phyloP scores from a whole-genome alignment of 176 grass and related monocot species.

The Echinochloa phyllopogon region DNA sequence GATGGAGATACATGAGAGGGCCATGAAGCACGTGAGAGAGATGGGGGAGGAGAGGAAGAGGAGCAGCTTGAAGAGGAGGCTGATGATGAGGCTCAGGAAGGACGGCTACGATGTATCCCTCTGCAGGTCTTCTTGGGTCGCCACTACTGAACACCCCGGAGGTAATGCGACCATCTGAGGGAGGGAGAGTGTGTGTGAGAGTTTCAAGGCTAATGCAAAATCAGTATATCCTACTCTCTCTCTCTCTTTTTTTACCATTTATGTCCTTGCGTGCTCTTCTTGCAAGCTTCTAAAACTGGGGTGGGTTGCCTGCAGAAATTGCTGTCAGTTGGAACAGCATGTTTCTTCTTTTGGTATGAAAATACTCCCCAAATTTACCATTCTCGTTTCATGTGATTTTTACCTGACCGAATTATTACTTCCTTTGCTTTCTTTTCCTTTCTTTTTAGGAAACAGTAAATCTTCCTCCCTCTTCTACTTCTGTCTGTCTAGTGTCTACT shows the following conservation, averaged over 20 bases:
- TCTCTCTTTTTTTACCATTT: slow-evolving; percentile 40
- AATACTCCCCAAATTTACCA: slow-evolving; percentile 39
- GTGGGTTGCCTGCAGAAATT: slow-evolving; percentile 28
- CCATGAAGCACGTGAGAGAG: slow-evolving; percentile 53
- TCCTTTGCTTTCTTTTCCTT: neutral
- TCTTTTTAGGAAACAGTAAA: neutral
- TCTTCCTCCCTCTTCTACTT: neutral
- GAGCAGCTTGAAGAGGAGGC: slow-evolving; percentile 60
- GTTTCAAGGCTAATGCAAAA: neutral
- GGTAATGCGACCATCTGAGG: slow-evolving; percentile 41
- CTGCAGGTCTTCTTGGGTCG: slow-evolving; percentile 68
- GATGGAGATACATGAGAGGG: slow-evolving; percentile 54
- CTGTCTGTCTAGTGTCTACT: neutral
- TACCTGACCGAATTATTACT: neutral
- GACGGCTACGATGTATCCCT: slow-evolving; percentile 74
- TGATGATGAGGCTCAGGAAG: slow-evolving; percentile 69
- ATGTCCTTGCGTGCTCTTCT: slow-evolving; percentile 10
- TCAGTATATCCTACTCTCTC: neutral
- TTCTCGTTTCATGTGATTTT: slow-evolving; percentile 21
- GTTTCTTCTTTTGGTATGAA: slow-evolving; percentile 52
- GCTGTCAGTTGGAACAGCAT: slow-evolving; percentile 11
- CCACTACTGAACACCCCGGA: slow-evolving; percentile 65
- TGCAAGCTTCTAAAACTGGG: slow-evolving; percentile 30
- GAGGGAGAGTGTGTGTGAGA: neutral
- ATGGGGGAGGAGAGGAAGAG: slow-evolving; percentile 53